Evolutionary conservation across 176 grass and related monocot species (phyloP), one percentile per base, ranked within the genome.

Genomic region (Carex parvula): DNA sequence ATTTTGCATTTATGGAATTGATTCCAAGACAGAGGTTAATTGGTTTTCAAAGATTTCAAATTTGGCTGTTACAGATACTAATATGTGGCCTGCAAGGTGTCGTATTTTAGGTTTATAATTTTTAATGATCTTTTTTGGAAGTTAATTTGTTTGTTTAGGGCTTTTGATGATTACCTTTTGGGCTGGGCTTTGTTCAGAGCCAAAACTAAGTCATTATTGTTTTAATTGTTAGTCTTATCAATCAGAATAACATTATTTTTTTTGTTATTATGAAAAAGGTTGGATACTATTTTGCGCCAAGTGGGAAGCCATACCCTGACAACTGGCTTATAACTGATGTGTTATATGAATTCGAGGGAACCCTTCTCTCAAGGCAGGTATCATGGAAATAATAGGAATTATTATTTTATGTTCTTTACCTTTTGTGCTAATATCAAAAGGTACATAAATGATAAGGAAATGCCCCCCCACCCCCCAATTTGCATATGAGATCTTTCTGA

Each of bases 241-340:
- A 81, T 6, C 9, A 3, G 5, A 44, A 56, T 62, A 84, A 59
- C 74, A 55, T 11, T 70, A 48, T 12, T 46, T 78, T 60, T 79
- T 87, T 72, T 41, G 26, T 69, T 87, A 77, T 85, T n/a, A 60
- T 88, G 58, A 90, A 91, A 80, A 92, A 98, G 95, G 95, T 94
- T 50, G 92, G 95, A 87, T 98, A 98, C 81, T 98, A 94, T 81
- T 98, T 94, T 86, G 95, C 95, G 63, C 95, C 95, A 80, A 98
- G 92, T 82, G 91, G 92, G 60, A 98, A 98, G 87, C 92, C 95
- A 79, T 94, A 94, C 84, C 92, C 95, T 86, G 95, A 98, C 88
- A 98, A 94, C 82, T 98, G 95, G 95, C 89, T 98, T 72, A 91
- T 94, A 84, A 98, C 92, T 81, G 95, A 98, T 90, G 16, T 94